phyloP scores from a whole-genome alignment of 2,329 filamentous ascomycete species.

The Colletotrichum limetticola region DNA sequence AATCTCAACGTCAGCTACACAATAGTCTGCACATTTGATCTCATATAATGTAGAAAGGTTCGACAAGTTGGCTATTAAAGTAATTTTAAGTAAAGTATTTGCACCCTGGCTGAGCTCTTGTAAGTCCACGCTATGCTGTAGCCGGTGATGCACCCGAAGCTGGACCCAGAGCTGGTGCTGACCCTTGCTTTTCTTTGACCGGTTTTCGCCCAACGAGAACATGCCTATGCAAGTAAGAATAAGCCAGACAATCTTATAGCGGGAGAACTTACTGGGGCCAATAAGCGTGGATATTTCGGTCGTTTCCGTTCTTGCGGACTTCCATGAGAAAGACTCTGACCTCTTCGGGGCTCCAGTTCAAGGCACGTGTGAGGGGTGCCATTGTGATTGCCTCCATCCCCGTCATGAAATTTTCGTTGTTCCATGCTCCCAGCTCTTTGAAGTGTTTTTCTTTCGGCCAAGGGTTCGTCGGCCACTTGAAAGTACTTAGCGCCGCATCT shows the following conservation, averaged over 20 bases:
- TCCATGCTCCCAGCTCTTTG: slow-evolving; percentile 59
- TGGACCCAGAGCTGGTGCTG: background rate
- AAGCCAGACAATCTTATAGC: background rate
- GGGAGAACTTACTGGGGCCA: slow-evolving; percentile 41
- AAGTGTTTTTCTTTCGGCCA: slow-evolving; percentile 62
- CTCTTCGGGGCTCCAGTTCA: slow-evolving; percentile 43
- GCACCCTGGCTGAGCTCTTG: no score
- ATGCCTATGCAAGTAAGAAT: background rate
- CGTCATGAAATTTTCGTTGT: slow-evolving; percentile 43
- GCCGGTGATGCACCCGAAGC: no score
- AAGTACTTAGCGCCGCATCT: slow-evolving; percentile 58
- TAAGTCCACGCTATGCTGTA: no score
- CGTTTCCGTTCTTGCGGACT: slow-evolving; percentile 42
- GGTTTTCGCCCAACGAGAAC: background rate
- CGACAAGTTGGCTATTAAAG: no score
- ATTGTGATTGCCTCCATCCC: slow-evolving; percentile 45
- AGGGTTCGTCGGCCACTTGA: slow-evolving; percentile 59
- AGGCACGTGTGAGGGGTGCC: slow-evolving; percentile 41
- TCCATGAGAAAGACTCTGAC: slow-evolving; percentile 44
- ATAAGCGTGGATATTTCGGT: slow-evolving; percentile 44
- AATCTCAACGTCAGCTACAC: no score
- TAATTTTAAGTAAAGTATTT: no score
- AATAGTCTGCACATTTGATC: no score
- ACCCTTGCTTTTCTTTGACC: background rate
- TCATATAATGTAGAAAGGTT: no score